phyloP scores from a whole-genome alignment of 1,284 basidiomycete genomes.

The Cryptococcus hybrid region DNA sequence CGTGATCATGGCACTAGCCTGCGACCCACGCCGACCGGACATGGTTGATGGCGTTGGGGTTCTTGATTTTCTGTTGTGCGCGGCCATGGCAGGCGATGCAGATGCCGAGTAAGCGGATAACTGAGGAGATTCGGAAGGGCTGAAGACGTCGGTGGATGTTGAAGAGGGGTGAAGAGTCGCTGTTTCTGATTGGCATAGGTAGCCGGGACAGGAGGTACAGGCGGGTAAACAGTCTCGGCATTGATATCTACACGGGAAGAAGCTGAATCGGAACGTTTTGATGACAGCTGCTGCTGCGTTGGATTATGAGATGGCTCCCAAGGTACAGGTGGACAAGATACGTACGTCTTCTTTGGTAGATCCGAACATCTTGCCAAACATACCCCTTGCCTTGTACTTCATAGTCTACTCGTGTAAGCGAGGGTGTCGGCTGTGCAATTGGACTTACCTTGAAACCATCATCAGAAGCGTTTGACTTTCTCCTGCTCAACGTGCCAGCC shows the following conservation, averaged over 20 bases:
- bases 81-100: background rate
- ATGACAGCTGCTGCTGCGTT: background rate
- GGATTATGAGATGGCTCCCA: too few relatives aligned
- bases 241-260: constrained; percentile 9
- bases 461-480: constrained; percentile 18
- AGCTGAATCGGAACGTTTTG: constrained; percentile 6
- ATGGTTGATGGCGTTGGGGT: too few relatives aligned
- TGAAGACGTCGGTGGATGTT: constrained; percentile 10
- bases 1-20: constrained; percentile 4
- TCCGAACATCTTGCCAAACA: constrained; percentile 50
- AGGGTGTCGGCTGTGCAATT: too few relatives aligned
- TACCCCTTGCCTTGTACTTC: constrained; percentile 40
- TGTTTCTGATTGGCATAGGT: constrained; percentile 8
- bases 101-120: background rate
- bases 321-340: background rate
- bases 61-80: too few relatives aligned
- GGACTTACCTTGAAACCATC: constrained; percentile 33
- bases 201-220: constrained; percentile 15
- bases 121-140: background rate
- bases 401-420: constrained; percentile 28
- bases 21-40: background rate
- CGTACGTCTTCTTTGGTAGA: constrained; percentile 11
- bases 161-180: constrained; percentile 5
- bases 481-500: constrained; percentile 14
- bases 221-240: constrained; percentile 1